Base-by-base conservation (phyloP, 352 stramenopile genomes). In the Phytophthora capsici region DNA sequence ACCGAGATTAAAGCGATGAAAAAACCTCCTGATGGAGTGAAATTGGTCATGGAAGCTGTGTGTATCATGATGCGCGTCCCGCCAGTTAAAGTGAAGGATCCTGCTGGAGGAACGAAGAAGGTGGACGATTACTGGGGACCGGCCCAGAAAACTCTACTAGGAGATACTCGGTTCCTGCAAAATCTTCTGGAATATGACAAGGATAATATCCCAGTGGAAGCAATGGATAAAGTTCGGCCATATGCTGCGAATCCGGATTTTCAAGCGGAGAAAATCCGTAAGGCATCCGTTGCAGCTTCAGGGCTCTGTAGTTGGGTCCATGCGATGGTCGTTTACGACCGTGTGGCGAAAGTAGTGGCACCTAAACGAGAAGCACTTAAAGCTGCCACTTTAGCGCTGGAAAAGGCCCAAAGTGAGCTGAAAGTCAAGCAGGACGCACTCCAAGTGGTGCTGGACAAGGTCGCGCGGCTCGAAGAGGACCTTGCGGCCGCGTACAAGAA, bases 1-100 rank as follows among this genome's bases (percentile, higher is more conserved):
- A 96, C 89, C 1, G 95, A 98, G 71, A 95, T 98, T 44, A 98
- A 98, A 71, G 90, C 87, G n/a, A 98, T 98, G 93, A 98, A 98
- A 71, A 98, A 98, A 57, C 95, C 95, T 0, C 94, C 95, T 17
- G 83, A 96, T 47, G 95, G 89, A 4, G 96, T 99, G 10, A 98
- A 98, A 62, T 75, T 98, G 3, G 91, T 97, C 17, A 97, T 99
- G 88, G 92, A 98, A 52, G 93, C 93, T 6, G 93, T 98, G 6
- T 98, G 93, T 66, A 96, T 98, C 52, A 97, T 99, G 89, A 97
- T 98, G 90, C 80, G 81, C 26, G 88, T 98, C 0, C 83, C 92
- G 13, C 94, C 95, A 0, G 73, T 97, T 32, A 98, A 98, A 53
- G 84, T 96, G 0, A 97, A 97, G 26, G 96, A 99, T 48, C 93